Conservation (phyloP, 202 grass and related monocot species). For the Alloteropsis angusta region DNA sequence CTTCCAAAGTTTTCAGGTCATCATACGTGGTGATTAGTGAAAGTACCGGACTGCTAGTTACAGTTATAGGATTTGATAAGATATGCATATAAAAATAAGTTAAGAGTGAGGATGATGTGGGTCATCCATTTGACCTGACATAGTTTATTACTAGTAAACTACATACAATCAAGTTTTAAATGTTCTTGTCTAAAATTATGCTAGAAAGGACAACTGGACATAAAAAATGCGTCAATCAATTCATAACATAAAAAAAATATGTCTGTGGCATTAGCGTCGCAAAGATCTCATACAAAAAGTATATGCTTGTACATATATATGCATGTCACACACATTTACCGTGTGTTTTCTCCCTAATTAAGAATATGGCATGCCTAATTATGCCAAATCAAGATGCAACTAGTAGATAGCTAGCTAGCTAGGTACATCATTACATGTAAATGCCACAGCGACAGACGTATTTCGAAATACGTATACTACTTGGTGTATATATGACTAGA, state of each 20-base stretch:
- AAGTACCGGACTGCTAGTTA: conserved; percentile 39
- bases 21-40: conserved; percentile 35
- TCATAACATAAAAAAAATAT: conserved; percentile 4
- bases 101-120: conserved; percentile 21
- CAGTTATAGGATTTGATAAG: conserved; percentile 23
- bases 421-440: not conserved
- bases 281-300: not conserved
- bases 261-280: not conserved
- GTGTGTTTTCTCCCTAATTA: not conserved
- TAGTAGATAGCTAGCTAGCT: not conserved
- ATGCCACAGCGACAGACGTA: not conserved
- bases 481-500: too few relatives aligned
- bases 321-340: not conserved
- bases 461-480: too few relatives aligned
- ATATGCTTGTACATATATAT: not conserved
- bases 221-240: conserved; percentile 37
- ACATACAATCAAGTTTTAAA: conserved; percentile 31
- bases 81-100: conserved; percentile 36
- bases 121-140: conserved; percentile 49
- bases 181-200: conserved; percentile 29
- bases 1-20: conserved; percentile 39
- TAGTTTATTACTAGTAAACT: conserved; percentile 37
- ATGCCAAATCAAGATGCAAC: not conserved
- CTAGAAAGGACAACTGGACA: conserved; percentile 14
- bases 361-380: not conserved